Percentiles rank a stretch among this genome's conserved stretches.
phyloP scores from a whole-genome alignment of 257 asterid genomes.

The Fraxinus cuspidata region DNA sequence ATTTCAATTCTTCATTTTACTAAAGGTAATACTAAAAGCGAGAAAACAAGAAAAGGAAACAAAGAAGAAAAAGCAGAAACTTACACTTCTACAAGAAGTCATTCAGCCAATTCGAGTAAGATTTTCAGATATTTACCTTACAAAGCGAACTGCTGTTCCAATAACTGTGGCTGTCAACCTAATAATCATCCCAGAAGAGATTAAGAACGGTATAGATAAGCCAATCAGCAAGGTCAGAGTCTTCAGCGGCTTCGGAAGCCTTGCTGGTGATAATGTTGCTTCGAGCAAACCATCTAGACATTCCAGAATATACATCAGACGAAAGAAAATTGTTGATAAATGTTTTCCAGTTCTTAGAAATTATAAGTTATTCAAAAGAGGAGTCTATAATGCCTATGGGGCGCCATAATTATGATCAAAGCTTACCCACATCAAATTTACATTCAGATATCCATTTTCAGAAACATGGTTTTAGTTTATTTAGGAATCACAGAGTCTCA shows the following conservation, averaged over 20 bases:
- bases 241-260: conserved; percentile 90
- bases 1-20: conserved; percentile 2
- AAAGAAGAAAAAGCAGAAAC: background rate
- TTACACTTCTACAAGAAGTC: background rate
- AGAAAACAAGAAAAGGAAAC: background rate
- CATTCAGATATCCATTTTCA: background rate
- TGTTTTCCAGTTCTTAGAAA: conserved; percentile 8
- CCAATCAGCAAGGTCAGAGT: conserved; percentile 75
- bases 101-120: conserved; percentile 6
- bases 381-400: background rate
- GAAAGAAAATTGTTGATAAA: conserved; percentile 10
- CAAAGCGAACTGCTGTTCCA: conserved; percentile 71
- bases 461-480: background rate
- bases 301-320: conserved; percentile 39
- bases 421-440: background rate
- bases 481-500: background rate
- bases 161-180: conserved; percentile 59
- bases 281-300: conserved; percentile 89
- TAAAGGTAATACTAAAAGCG: background rate
- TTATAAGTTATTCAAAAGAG: conserved; percentile 6
- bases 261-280: conserved; percentile 88
- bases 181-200: conserved; percentile 80
- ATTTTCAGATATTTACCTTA: conserved; percentile 51
- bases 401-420: background rate
- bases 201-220: conserved; percentile 61